Evolutionary conservation across 2,329 filamentous ascomycete genomes (phyloP).

Genomic region (Cercospora brassicicola): DNA sequence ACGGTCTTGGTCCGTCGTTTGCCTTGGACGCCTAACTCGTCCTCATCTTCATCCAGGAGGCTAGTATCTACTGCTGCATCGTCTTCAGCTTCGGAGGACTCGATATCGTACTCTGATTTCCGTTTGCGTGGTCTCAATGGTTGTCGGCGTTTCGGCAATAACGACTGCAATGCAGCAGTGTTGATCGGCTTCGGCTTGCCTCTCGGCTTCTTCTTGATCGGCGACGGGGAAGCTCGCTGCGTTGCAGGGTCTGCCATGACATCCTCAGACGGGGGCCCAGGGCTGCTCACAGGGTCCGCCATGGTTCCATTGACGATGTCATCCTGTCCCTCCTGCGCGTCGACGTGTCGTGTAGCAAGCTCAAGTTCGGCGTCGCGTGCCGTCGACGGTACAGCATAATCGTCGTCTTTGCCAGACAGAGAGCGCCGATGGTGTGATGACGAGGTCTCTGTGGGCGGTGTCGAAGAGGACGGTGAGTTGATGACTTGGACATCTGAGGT

Average conservation of each 20-base stretch:
- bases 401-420: slow-evolving; percentile 25
- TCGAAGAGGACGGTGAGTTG: slow-evolving; percentile 40
- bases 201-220: slow-evolving; percentile 26
- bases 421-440: slow-evolving; percentile 32
- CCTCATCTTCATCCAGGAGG: slow-evolving; percentile 42
- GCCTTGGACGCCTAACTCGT: slow-evolving; percentile 40
- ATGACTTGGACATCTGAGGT: slow-evolving; percentile 36
- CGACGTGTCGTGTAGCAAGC: slow-evolving; percentile 23
- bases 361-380: slow-evolving; percentile 19
- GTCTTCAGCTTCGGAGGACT: slow-evolving; percentile 40
- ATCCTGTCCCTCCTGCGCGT: slow-evolving; percentile 27
- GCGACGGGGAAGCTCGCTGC: slow-evolving; percentile 29
- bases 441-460: slow-evolving; percentile 35
- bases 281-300: slow-evolving; percentile 48
- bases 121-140: slow-evolving; percentile 25
- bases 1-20: slow-evolving; percentile 28
- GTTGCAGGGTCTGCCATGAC: slow-evolving; percentile 25
- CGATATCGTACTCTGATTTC: slow-evolving; percentile 45
- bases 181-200: slow-evolving; percentile 39
- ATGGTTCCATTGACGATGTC: slow-evolving; percentile 44
- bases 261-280: slow-evolving; percentile 12
- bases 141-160: slow-evolving; percentile 47
- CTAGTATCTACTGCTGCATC: slow-evolving; percentile 26
- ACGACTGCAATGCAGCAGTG: slow-evolving; percentile 47
- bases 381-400: slow-evolving; percentile 24